Conservation (phyloP, 2,329 filamentous ascomycete species). For the Falciphora oryzae region DNA sequence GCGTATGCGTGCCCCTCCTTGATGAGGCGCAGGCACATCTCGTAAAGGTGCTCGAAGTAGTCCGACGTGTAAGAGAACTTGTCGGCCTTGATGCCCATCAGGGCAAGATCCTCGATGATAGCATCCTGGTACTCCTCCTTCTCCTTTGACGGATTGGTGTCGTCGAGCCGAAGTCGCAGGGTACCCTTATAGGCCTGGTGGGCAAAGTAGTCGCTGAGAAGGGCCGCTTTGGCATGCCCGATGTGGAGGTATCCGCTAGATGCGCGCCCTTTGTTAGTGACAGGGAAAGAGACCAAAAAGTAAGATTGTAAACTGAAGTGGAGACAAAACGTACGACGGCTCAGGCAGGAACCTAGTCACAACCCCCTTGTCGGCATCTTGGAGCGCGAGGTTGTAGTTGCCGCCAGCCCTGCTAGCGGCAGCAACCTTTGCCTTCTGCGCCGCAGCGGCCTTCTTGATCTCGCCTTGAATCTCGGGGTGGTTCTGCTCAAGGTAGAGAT, state of each 20-base stretch:
- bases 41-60: constrained; percentile 89
- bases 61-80: constrained; percentile 85
- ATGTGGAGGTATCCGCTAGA: constrained; percentile 80
- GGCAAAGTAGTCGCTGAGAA: constrained; percentile 91
- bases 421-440: constrained; percentile 62
- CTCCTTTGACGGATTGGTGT: constrained; percentile 96
- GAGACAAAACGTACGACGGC: constrained; percentile 60
- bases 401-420: constrained; percentile 70
- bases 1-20: constrained; percentile 85
- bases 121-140: constrained; percentile 94
- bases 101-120: constrained; percentile 82
- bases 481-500: constrained; percentile 73
- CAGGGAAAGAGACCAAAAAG: constrained; percentile 9
- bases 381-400: constrained; percentile 83
- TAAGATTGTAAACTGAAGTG: constrained; percentile 10
- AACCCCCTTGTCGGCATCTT: constrained; percentile 80
- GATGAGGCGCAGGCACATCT: constrained; percentile 79
- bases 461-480: constrained; percentile 71
- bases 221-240: constrained; percentile 72
- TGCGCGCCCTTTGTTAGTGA: neutral
- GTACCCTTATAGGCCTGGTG: constrained; percentile 90
- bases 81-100: constrained; percentile 91
- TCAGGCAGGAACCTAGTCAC: constrained; percentile 91
- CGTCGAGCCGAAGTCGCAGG: constrained; percentile 87
- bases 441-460: constrained; percentile 63